Percentiles rank a stretch among this genome's conserved stretches.
Evolutionary conservation across 208 protist species (phyloP).

Genomic region (Trypanosoma lewisi): DNA sequence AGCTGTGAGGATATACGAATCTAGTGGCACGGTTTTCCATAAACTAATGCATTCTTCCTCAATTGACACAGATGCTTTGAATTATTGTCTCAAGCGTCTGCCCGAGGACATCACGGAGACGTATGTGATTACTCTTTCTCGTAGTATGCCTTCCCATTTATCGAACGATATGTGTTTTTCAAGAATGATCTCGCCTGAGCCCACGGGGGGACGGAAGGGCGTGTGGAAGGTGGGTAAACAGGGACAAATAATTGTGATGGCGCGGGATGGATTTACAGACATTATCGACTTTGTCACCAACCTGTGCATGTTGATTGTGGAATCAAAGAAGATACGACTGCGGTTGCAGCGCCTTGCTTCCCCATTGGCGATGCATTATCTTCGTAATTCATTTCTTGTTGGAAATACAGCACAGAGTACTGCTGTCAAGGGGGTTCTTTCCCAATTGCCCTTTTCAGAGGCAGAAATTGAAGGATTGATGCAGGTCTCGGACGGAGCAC

Average conservation of each 20-base stretch:
- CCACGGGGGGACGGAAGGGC: conserved; percentile 53
- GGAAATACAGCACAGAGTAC: neutral
- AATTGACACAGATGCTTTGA: conserved; percentile 67
- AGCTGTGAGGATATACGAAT: conserved; percentile 51
- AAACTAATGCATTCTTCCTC: conserved; percentile 42
- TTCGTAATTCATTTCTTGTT: conserved; percentile 39
- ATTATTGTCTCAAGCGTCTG: conserved; percentile 61
- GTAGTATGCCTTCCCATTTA: conserved; percentile 49
- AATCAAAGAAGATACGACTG: conserved; percentile 64
- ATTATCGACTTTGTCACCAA: conserved; percentile 84
- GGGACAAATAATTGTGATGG: conserved; percentile 76
- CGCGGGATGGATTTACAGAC: conserved; percentile 85
- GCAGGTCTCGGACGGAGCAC: conserved; percentile 44
- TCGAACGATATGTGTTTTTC: conserved; percentile 37
- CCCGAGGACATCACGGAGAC: conserved; percentile 66
- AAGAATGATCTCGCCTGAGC: conserved; percentile 40
- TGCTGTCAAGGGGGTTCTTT: conserved; percentile 22
- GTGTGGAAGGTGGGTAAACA: conserved; percentile 62
- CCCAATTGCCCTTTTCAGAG: conserved; percentile 49
- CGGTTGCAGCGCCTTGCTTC: conserved; percentile 68
- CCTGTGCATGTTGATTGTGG: conserved; percentile 78
- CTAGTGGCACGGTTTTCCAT: conserved; percentile 56
- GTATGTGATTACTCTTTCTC: conserved; percentile 61
- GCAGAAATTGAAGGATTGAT: conserved; percentile 49
- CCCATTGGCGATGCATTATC: conserved; percentile 60